Evolutionary conservation across 805 yeast species (phyloP), one percentile per base, ranked within the genome.

Genomic region (Ascoidea asiatica): DNA sequence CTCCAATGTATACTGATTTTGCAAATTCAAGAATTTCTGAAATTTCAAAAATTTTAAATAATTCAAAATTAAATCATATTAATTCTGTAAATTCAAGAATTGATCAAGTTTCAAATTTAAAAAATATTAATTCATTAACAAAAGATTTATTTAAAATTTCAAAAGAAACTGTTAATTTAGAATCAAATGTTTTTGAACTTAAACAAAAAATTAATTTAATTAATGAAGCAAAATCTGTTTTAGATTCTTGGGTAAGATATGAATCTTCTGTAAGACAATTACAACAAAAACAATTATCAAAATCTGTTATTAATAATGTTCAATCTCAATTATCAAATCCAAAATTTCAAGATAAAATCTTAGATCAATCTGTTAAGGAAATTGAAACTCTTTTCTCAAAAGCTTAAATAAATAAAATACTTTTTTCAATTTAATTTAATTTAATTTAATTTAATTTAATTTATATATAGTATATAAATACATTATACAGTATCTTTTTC

Each of bases 191-290:
- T 46, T 92, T 89, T 61, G 95, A 85, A 71, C 77, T 86, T 65
- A 83, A 88, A 73, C 98, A 92, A 75, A 68, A 80, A 62, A 88
- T 86, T 54, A 88, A 80, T 51, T 76, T 88, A 54, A 90, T 95
- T 47, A 57, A 71, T 51, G 95, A 88, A 74, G 97, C 97, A 60
- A 88, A 84, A 73, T 70, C 92, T 47, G 95, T 90, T 49, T 79
- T 92, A 63, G 98, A 92, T 70, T 87, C 97, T 15, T 92, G 98
- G 98, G 97, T 89, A 58, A 86, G 97, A 78, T 85, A 84, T 69
- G 98, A 92, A 75, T 82, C 86, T 55, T 88, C 87, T 64, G 92
- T 89, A 55, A 90, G 97, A 73, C 95, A 87, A 73, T 70, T 79
- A 62, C 95, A 92, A 75, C 98, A 92, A 75, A 76, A 80, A 67